phyloP scores from a whole-genome alignment of 148 eudicot species.

The Rhododendron vialii region DNA sequence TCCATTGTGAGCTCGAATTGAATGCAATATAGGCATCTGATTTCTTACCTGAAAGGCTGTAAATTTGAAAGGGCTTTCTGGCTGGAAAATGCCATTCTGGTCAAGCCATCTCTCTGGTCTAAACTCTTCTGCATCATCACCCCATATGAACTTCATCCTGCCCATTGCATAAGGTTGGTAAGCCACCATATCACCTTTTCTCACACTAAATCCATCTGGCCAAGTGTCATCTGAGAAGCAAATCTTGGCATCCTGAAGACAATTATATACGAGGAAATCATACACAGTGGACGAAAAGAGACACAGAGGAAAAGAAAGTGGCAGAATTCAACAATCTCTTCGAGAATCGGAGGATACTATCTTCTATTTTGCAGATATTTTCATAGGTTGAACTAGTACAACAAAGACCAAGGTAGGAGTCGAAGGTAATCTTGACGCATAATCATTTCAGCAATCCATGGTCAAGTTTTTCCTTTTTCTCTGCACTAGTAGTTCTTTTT shows the following conservation, averaged over 20 bases:
- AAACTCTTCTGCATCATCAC: constrained; percentile 63
- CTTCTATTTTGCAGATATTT: background rate
- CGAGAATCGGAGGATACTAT: background rate
- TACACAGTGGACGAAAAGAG: background rate
- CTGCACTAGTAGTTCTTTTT: background rate
- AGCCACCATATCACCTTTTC: constrained; percentile 63
- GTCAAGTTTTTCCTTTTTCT: background rate
- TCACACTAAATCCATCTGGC: constrained; percentile 74
- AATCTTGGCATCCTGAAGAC: constrained; percentile 48
- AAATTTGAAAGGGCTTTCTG: constrained; percentile 72
- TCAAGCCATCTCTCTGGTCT: constrained; percentile 83
- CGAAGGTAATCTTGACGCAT: background rate
- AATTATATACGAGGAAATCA: background rate
- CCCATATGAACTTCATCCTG: constrained; percentile 76
- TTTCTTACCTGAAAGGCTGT: constrained; percentile 61
- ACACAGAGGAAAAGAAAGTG: background rate
- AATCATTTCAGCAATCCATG: background rate
- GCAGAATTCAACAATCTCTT: background rate
- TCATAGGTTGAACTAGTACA: background rate
- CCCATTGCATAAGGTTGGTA: constrained; percentile 89
- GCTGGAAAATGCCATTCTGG: constrained; percentile 58
- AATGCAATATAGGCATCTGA: background rate
- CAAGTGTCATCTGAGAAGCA: constrained; percentile 68
- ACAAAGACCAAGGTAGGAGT: background rate
- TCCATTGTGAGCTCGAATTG: background rate